These are phyloP conservation scores for Aspergillus vadensis DNA, from an alignment of 2,329 filamentous ascomycete genomes.

Conservation along the genomic window DNA sequence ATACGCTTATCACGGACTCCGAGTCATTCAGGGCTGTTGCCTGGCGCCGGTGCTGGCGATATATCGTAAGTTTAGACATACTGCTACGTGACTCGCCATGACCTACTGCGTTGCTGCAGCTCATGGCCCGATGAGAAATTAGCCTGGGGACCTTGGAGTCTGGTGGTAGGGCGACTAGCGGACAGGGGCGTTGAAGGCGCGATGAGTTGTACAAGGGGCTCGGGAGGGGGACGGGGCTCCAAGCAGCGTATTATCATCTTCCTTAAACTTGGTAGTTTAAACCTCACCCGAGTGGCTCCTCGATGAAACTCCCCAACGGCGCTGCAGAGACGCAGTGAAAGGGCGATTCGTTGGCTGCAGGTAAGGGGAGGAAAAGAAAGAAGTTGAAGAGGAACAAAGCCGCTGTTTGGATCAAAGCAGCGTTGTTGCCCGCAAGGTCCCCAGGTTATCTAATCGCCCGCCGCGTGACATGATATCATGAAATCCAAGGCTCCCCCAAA, in stretches of 20 bases:
- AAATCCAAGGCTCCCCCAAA: neutral
- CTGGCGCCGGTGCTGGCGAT: neutral
- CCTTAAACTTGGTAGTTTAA: neutral
- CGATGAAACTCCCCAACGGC: neutral
- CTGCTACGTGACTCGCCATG: neutral
- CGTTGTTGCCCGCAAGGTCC: constrained; percentile 1
- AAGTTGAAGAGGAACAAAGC: neutral
- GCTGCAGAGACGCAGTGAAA: too few species aligned
- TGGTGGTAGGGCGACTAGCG: neutral
- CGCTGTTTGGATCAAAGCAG: neutral
- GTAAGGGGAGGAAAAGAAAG: neutral
- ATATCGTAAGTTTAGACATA: neutral
- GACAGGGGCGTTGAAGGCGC: neutral
- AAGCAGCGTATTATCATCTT: neutral
- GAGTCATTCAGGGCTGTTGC: neutral
- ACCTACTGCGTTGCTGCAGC: neutral
- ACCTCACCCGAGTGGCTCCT: neutral
- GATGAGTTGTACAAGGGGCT: neutral
- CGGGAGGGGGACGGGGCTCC: neutral
- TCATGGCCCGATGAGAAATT: neutral
- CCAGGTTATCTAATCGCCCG: constrained; percentile 8
- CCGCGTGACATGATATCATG: constrained; percentile 10
- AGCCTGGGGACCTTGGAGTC: neutral
- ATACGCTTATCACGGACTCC: neutral
- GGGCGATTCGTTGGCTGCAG: neutral